phyloP scores from a whole-genome alignment of 2,329 filamentous ascomycete genomes.

The Lizonia empirigonia region DNA sequence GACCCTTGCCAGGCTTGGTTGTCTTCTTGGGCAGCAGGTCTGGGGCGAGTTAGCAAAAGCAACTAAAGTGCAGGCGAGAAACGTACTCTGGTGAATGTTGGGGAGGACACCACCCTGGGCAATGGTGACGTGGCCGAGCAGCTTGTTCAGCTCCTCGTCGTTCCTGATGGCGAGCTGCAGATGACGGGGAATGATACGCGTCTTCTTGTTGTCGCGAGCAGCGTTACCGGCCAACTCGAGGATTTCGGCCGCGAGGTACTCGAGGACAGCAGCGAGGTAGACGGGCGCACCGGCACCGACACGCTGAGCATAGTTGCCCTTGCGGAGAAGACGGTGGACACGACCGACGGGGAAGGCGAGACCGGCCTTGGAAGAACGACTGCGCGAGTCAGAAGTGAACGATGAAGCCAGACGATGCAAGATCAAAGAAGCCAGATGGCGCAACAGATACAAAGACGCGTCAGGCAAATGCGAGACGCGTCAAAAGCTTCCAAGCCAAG shows the following conservation, averaged over 20 bases:
- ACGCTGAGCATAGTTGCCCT: constrained; percentile 99
- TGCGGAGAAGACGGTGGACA: constrained; percentile 98
- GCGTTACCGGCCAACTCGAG: constrained; percentile 98
- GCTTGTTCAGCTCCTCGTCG: constrained; percentile 99
- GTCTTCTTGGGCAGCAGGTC: constrained; percentile 99
- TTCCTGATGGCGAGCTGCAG: constrained; percentile 99
- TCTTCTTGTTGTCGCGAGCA: constrained; percentile 99
- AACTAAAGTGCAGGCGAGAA: constrained; percentile 6
- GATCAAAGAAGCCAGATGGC: constrained; percentile 42
- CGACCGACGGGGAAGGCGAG: constrained; percentile 98
- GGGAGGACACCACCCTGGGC: constrained; percentile 96
- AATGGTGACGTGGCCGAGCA: constrained; percentile 93
- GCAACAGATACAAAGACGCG: constrained; percentile 42
- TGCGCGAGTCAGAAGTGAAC: no score
- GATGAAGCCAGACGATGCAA: constrained; percentile 19
- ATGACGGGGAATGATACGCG: constrained; percentile 98
- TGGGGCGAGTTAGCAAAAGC: constrained; percentile 56
- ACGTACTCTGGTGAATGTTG: constrained; percentile 96
- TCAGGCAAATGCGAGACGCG: constrained; percentile 20
- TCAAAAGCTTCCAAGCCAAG: constrained; percentile 6
- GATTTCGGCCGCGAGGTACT: constrained; percentile 98
- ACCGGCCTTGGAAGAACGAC: constrained; percentile 98
- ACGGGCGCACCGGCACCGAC: constrained; percentile 97
- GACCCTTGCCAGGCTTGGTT: constrained; percentile 87
- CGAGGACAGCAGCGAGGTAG: constrained; percentile 95